Conservation (phyloP, 495 filamentous ascomycete species). For the Aspergillus homomorphus region DNA sequence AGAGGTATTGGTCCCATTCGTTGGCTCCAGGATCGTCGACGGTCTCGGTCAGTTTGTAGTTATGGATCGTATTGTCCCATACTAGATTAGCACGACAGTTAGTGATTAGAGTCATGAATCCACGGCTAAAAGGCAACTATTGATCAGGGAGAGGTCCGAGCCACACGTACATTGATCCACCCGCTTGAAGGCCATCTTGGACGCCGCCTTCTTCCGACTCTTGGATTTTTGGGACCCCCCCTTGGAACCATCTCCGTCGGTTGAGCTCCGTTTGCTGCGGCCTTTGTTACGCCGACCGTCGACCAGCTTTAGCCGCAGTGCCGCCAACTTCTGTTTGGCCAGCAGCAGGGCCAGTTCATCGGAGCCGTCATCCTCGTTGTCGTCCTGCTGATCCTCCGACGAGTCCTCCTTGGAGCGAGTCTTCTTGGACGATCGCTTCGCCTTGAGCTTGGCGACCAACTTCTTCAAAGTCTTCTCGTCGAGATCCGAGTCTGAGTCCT, state of each 20-base stretch:
- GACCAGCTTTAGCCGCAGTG: conserved; percentile 19
- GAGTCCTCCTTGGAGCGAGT: conserved; percentile 28
- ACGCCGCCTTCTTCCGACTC: conserved; percentile 48
- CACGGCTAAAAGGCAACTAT: background rate
- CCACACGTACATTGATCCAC: conserved; percentile 66
- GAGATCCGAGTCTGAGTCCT: conserved; percentile 25
- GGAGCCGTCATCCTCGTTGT: conserved; percentile 20
- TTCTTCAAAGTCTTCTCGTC: conserved; percentile 46
- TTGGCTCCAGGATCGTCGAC: conserved; percentile 66
- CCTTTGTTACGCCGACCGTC: conserved; percentile 21
- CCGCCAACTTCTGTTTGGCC: conserved; percentile 26
- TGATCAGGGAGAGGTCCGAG: background rate
- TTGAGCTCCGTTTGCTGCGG: conserved; percentile 18
- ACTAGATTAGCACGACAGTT: conserved; percentile 33
- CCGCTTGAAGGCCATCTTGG: conserved; percentile 77
- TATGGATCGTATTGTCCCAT: conserved; percentile 75
- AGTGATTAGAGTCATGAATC: background rate
- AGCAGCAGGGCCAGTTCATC: conserved; percentile 20
- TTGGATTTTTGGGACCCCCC: conserved; percentile 23
- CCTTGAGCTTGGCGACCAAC: conserved; percentile 49
- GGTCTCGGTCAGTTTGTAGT: conserved; percentile 80
- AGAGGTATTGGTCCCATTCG: conserved; percentile 82
- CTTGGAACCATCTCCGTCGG: conserved; percentile 17
- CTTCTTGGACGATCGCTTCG: conserved; percentile 40
- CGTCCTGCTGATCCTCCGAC: conserved; percentile 24